Conservation (phyloP, 305 asterid species). For the Nicotiana rustica region DNA sequence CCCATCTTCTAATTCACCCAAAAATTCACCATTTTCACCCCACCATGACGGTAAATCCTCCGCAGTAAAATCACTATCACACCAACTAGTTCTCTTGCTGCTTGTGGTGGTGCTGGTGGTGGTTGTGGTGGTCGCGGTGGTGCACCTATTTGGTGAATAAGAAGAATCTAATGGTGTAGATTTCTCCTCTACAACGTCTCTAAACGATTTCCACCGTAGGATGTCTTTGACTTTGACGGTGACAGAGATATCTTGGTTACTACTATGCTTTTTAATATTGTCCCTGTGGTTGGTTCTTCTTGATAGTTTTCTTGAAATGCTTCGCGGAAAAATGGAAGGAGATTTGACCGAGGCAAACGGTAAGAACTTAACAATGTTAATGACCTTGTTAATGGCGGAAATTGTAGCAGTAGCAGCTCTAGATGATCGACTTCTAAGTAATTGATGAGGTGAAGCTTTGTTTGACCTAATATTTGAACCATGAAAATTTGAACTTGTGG, state of each 20-base stretch:
- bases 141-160: conserved; percentile 43
- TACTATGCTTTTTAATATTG: background rate
- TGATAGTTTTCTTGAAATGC: conserved; percentile 51
- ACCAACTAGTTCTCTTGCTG: conserved; percentile 68
- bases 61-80: conserved; percentile 56
- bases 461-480: conserved; percentile 25
- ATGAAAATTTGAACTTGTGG: conserved; percentile 27
- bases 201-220: conserved; percentile 81
- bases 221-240: conserved; percentile 82
- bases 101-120: conserved; percentile 35
- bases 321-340: conserved; percentile 48
- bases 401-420: conserved; percentile 65
- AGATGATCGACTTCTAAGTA: conserved; percentile 61
- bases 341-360: conserved; percentile 56
- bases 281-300: conserved; percentile 13
- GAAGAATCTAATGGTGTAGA: conserved; percentile 45
- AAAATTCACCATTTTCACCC: conserved; percentile 48
- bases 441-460: conserved; percentile 38
- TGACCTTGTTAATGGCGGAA: conserved; percentile 63
- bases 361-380: conserved; percentile 59
- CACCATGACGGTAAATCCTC: conserved; percentile 59
- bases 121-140: conserved; percentile 5
- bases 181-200: conserved; percentile 62
- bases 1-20: conserved; percentile 34
- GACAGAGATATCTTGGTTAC: conserved; percentile 23